Evolutionary conservation across 495 filamentous ascomycete genomes (phyloP).

Genomic region (Penicillium malachiteum): DNA sequence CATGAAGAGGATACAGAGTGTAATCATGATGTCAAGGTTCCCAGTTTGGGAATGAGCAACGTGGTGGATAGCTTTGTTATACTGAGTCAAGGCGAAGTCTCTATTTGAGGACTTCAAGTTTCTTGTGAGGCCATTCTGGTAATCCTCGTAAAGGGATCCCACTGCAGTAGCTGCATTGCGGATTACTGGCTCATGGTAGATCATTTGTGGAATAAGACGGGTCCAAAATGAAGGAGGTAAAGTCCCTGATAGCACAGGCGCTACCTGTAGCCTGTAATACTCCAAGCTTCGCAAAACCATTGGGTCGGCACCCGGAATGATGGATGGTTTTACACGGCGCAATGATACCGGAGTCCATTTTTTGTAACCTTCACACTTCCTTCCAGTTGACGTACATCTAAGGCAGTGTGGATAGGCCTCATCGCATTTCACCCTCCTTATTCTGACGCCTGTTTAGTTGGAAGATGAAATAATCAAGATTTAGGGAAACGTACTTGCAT

Average conservation of each 20-base stretch:
- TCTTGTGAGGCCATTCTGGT: not conserved
- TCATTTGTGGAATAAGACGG: conserved; percentile 6
- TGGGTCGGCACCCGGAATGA: not conserved
- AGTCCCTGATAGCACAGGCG: conserved; percentile 1
- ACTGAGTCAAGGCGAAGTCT: conserved; percentile 9
- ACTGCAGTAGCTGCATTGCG: conserved; percentile 10
- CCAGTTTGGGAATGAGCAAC: not conserved
- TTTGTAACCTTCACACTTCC: conserved; percentile 46
- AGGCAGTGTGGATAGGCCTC: conserved; percentile 12
- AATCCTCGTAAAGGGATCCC: conserved; percentile 6
- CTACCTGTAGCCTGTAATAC: conserved; percentile 1
- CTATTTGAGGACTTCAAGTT: not conserved
- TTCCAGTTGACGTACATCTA: conserved; percentile 33
- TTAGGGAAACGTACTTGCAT: not conserved
- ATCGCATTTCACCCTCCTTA: conserved; percentile 18
- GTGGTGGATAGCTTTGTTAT: conserved; percentile 11
- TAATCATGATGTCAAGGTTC: conserved; percentile 3
- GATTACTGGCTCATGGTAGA: conserved; percentile 2
- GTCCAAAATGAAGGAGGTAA: conserved; percentile 11
- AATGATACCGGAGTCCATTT: not conserved
- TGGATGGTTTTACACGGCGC: not conserved
- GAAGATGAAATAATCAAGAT: not conserved
- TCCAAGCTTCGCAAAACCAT: not conserved
- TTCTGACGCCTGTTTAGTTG: not conserved
- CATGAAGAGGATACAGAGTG: conserved; percentile 13